Evolutionary conservation across 768 basidiomycete species (phyloP), one percentile per base, ranked within the genome.

Genomic region (Tulasnella sp.): DNA sequence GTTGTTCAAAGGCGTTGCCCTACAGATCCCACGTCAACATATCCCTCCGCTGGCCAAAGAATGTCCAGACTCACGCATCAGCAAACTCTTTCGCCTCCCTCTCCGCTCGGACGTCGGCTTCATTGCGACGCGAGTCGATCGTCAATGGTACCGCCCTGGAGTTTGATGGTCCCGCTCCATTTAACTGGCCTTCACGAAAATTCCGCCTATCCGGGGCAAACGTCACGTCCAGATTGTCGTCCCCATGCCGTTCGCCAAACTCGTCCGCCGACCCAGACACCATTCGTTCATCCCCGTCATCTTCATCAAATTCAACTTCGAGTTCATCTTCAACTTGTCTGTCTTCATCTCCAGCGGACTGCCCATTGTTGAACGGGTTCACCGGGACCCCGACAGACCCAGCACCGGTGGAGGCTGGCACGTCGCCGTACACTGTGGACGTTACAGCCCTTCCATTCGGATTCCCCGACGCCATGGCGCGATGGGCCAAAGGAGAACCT

Each of bases 1-100:
- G 34, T 58, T 58, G 48, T 58, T 58, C 34, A 58, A 40, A 2
- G 57, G 57, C 37, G 57, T 58, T 6, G 57, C 48, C 21, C 57
- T 58, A 49, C 37, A 12, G 7, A 35, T 31, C 12, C 7, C 15
- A 54, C 8, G 15, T 14, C 7, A 42, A 14, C 15, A 12, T 56
- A n/a, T 12, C 43, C 17, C 6, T n/a, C 48, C 8, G 48, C 6
- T 49, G 9, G 23, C 48, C 9, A 49, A 19, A 6, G 23, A 15
- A 49, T 49, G 7, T 9, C 21, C 27, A 12, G 19, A 57, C 55
- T 43, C 46, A 57, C 55, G 55, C 55, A 48, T 57, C 39, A 29
- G 55, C 55, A 43, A 57, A 57, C 42, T 57, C 55, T 37, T 29
- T 17, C 4, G 55, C 55, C 39, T 57, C 55, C 29, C 55, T 21